Evolutionary conservation across 495 filamentous ascomycete genomes (phyloP).

Genomic region (Penicillium dipodomyicola): DNA sequence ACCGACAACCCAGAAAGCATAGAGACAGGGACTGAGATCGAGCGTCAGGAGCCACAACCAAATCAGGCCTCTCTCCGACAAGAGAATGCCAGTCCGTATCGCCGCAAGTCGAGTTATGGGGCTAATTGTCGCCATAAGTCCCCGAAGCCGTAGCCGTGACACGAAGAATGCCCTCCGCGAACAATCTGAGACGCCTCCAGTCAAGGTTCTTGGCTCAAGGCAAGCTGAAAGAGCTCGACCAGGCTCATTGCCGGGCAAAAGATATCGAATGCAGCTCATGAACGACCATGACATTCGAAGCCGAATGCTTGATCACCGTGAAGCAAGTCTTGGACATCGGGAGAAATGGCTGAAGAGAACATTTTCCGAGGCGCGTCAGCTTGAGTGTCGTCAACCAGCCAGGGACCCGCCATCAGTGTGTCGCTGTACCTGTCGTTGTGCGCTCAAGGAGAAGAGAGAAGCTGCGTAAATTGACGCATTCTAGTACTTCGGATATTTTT

Average conservation of each 20-base stretch:
- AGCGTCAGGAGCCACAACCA: slow-evolving; percentile 3
- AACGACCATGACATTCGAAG: slow-evolving; percentile 32
- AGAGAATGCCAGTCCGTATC: slow-evolving; percentile 14
- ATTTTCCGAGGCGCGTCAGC: slow-evolving; percentile 20
- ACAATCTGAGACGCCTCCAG: slow-evolving; percentile 6
- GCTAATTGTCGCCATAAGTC: slow-evolving; percentile 9
- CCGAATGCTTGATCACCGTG: slow-evolving; percentile 32
- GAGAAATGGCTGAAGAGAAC: slow-evolving; percentile 31
- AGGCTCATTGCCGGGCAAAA: slow-evolving; percentile 3
- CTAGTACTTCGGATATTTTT: not conserved
- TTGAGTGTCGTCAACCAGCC: slow-evolving; percentile 18
- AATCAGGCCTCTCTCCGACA: not conserved
- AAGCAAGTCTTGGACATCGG: slow-evolving; percentile 28
- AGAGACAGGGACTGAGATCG: slow-evolving; percentile 11
- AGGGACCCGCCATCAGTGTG: slow-evolving; percentile 10
- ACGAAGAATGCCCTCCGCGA: not conserved
- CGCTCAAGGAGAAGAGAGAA: slow-evolving; percentile 3
- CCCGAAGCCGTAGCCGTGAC: slow-evolving; percentile 10
- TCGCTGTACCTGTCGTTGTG: slow-evolving; percentile 22
- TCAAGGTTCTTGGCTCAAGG: slow-evolving; percentile 6
- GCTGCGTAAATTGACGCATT: not conserved
- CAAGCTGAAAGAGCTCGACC: not conserved
- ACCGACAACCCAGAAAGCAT: slow-evolving; percentile 14
- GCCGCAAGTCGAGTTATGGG: slow-evolving; percentile 2
- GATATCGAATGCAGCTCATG: slow-evolving; percentile 20